phyloP scores from a whole-genome alignment of 495 filamentous ascomycete species.

The Xylaria acuta region DNA sequence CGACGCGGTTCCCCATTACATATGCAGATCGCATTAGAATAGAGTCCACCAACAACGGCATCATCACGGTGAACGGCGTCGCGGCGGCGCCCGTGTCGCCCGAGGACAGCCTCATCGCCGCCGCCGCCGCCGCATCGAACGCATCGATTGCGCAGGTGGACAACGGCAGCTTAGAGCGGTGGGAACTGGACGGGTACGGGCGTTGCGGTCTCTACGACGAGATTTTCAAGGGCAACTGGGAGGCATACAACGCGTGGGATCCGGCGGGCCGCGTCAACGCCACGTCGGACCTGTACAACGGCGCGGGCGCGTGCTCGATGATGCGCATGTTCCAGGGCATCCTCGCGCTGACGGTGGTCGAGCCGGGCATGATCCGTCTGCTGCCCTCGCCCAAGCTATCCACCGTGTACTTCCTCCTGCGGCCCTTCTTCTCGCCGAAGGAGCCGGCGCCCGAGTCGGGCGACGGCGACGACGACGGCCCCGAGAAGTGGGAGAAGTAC shows the following conservation, averaged over 20 bases:
- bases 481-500: conserved; percentile 54
- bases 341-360: conserved; percentile 79
- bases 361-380: conserved; percentile 81
- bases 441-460: conserved; percentile 46
- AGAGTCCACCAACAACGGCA: conserved; percentile 52
- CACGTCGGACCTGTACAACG: conserved; percentile 83
- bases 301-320: conserved; percentile 83
- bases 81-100: conserved; percentile 34
- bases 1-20: conserved; percentile 67
- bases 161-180: conserved; percentile 84
- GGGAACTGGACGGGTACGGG: conserved; percentile 86
- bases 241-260: conserved; percentile 87
- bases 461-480: conserved; percentile 41
- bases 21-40: conserved; percentile 90
- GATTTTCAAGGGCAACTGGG: conserved; percentile 82
- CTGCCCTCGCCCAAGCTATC: conserved; percentile 81
- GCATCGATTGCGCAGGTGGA: conserved; percentile 76
- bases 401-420: conserved; percentile 85
- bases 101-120: conserved; percentile 52
- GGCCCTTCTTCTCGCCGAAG: conserved; percentile 80
- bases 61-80: conserved; percentile 42
- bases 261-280: conserved; percentile 73
- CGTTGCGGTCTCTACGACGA: conserved; percentile 72
- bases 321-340: conserved; percentile 91
- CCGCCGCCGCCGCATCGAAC: conserved; percentile 50